A percentile compares a stretch with the other conserved stretches of the same genome.
phyloP scores from a whole-genome alignment of 2,329 filamentous ascomycete species.

The Monosporascus sp. region DNA sequence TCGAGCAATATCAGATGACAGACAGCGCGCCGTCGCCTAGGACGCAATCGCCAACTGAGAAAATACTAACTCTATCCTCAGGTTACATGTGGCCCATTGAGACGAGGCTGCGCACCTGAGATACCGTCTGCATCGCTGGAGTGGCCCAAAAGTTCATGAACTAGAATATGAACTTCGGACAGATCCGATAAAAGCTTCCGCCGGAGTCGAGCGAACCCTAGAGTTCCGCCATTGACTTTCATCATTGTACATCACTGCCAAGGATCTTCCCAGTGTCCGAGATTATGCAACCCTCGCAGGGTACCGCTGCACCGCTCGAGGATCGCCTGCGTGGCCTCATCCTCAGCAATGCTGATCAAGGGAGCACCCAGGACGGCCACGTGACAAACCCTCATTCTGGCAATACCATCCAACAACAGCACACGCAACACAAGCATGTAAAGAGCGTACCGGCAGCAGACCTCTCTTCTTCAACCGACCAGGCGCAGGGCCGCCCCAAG shows the following conservation, averaged over 20 bases:
- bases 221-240: background rate
- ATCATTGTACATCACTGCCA: background rate
- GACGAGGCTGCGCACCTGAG: too few relatives aligned
- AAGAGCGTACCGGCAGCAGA: slow-evolving; percentile 1
- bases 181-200: too few relatives aligned
- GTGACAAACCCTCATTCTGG: background rate
- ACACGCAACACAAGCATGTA: background rate
- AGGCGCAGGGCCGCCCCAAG: slow-evolving; percentile 18
- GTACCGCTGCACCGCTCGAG: slow-evolving; percentile 36
- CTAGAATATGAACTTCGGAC: too few relatives aligned
- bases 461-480: background rate
- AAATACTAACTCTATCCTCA: too few relatives aligned
- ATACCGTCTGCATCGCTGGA: too few relatives aligned
- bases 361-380: background rate
- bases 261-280: background rate
- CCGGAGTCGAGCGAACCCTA: too few relatives aligned
- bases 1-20: too few relatives aligned
- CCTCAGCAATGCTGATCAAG: slow-evolving; percentile 40
- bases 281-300: slow-evolving; percentile 15
- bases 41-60: too few relatives aligned
- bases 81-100: too few relatives aligned
- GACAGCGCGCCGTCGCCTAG: too few relatives aligned
- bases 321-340: slow-evolving; percentile 55
- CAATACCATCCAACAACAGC: background rate
- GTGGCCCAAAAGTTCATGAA: too few relatives aligned